Percentiles rank a stretch among this genome's conserved stretches.
Conservation (phyloP, 768 basidiomycete genomes). For the Sistotremastrum suecicum region DNA sequence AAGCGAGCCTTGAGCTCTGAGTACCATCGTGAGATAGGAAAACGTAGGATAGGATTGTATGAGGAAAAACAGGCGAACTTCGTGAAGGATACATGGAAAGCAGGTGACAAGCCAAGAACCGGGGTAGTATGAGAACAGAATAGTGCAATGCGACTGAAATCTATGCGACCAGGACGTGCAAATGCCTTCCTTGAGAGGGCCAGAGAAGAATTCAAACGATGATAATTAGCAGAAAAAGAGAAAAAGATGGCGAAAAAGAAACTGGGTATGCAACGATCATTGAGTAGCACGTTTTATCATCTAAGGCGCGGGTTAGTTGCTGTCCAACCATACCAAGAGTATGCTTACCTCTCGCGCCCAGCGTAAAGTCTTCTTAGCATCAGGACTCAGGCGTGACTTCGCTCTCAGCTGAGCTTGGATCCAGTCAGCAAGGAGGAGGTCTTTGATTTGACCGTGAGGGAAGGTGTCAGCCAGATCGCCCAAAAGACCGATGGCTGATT, state of each 20-base stretch:
- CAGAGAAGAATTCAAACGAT: too few relatives aligned
- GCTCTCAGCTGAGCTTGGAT: conserved; percentile 56
- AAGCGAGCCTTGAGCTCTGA: too few relatives aligned
- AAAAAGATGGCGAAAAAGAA: background rate
- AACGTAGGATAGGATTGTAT: too few relatives aligned
- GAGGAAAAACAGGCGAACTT: too few relatives aligned
- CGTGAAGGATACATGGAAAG: too few relatives aligned
- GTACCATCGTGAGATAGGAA: too few relatives aligned
- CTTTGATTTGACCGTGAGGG: conserved; percentile 69
- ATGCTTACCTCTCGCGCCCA: conserved; percentile 79
- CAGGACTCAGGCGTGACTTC: conserved; percentile 57
- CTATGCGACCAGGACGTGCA: too few relatives aligned
- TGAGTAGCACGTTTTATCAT: background rate
- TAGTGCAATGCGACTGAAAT: too few relatives aligned
- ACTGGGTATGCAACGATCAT: background rate
- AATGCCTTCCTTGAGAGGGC: too few relatives aligned
- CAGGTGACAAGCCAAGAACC: too few relatives aligned
- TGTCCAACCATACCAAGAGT: background rate
- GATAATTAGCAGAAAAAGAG: too few relatives aligned
- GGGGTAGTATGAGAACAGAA: too few relatives aligned
- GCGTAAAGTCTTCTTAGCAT: conserved; percentile 79
- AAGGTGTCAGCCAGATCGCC: conserved; percentile 90
- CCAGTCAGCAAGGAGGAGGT: conserved; percentile 68
- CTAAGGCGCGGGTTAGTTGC: background rate
- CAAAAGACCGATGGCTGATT: conserved; percentile 69